Evolutionary conservation across 371 early-diverging fungal species (phyloP), one percentile per base, ranked within the genome.

Genomic region (Syncephalastrum racemosum): DNA sequence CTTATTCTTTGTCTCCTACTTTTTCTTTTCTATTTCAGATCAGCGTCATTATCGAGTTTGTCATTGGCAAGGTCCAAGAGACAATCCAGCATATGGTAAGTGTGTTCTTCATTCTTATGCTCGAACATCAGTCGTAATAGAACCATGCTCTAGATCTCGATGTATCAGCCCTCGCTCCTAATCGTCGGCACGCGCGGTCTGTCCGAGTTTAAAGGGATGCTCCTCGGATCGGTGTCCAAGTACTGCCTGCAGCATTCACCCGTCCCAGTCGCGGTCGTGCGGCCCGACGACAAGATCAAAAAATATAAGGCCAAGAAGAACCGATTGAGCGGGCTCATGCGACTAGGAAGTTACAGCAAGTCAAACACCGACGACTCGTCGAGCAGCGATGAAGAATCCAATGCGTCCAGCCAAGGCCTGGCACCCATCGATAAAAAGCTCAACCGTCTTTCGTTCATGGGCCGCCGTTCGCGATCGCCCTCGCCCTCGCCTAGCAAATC

Each of bases 51-150:
- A 79, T 82, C 57, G 85, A 84, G 46, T 82, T 74, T 56, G 77
- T 82, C 31, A 78, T 84, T 44, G 85, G 85, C 41, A 81, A 82
- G 50, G 83, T 84, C 15, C 79, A 81, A 53, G 85, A 82, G 31
- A 82, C 82, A 14, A 80, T 84, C 42, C 83, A 84, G 40, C 66
- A 72, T 22, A 82, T 84, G 84, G 84, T 80, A 76, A 60, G 59
- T 40, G 7, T 10, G 51, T 42, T 4, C 15, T 40, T 15, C 15
- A 49, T 0, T 22, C 20, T 1, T 49, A 13, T 19, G 25, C 24
- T n/a, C 6, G 25, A 49, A 49, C 50, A 8, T 12, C 20, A 24
- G 36, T 31, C 6, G 12, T 31, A 31, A 31, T 31, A 27, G 4
- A 7, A 18, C 6, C 18, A 1, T 12, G 14, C 19, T 20, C 6